Evolutionary conservation across 768 basidiomycete genomes (phyloP).

Genomic region (Collybiopsis luxurians): DNA sequence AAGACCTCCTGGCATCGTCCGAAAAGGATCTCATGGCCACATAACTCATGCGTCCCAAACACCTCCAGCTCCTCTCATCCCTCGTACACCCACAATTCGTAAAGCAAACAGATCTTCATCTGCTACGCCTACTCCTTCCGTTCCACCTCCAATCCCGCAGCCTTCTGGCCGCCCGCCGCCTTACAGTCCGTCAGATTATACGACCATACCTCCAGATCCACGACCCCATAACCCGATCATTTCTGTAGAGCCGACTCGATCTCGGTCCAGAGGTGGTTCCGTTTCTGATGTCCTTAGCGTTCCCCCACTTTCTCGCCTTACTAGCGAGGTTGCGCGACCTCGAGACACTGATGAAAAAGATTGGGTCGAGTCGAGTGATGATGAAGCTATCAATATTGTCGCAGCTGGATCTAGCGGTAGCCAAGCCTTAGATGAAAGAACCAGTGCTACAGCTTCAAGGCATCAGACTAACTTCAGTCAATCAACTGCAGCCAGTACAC

Average conservation of each 20-base stretch:
- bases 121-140: constrained; percentile 16
- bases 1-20: constrained; percentile 27
- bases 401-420: constrained; percentile 82
- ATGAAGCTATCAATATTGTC: constrained; percentile 81
- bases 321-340: constrained; percentile 27
- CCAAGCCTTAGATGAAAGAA: constrained; percentile 80
- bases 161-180: constrained; percentile 66
- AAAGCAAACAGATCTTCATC: constrained; percentile 31
- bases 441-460: constrained; percentile 48
- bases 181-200: constrained; percentile 40
- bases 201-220: constrained; percentile 29
- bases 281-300: constrained; percentile 59
- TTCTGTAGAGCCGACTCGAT: constrained; percentile 30
- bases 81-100: constrained; percentile 40
- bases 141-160: constrained; percentile 20
- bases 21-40: constrained; percentile 37
- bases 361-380: constrained; percentile 82
- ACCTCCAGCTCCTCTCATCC: constrained; percentile 31
- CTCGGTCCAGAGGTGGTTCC: constrained; percentile 52
- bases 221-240: constrained; percentile 40
- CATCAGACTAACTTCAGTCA: constrained; percentile 29
- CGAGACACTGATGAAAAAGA: constrained; percentile 44
- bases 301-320: constrained; percentile 33
- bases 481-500: constrained; percentile 21
- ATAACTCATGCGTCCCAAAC: constrained; percentile 22